phyloP scores from a whole-genome alignment of 192 early-diverging fungal genomes.

The Dispira parvispora region DNA sequence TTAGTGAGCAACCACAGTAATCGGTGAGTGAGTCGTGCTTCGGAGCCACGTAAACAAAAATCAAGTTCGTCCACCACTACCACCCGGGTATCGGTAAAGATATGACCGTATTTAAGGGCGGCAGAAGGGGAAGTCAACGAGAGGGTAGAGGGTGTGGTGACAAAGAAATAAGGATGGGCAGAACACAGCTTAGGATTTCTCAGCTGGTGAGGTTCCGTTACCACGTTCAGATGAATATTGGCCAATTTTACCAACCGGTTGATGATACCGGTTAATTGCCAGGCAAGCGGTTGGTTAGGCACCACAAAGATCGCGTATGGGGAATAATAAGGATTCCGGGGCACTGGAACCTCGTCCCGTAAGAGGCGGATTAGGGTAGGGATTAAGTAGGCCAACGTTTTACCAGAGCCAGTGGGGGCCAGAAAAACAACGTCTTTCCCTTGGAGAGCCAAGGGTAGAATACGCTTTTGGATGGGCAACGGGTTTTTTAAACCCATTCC shows the following conservation, averaged over 20 bases:
- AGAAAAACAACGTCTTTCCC: conserved; percentile 4
- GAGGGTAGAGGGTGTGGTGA: not conserved
- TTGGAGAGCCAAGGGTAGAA: too few species aligned
- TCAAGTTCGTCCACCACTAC: conserved; percentile 6
- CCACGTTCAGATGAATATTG: not conserved
- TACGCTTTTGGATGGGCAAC: too few species aligned
- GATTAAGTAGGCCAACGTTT: not conserved
- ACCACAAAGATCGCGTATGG: conserved; percentile 8
- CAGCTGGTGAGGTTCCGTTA: conserved; percentile 2
- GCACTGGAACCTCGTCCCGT: not conserved
- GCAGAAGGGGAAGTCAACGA: not conserved
- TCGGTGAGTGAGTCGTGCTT: not conserved
- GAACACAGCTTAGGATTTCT: not conserved
- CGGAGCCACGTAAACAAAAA: not conserved
- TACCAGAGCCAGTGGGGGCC: conserved; percentile 7
- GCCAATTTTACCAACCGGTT: not conserved
- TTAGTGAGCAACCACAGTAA: not conserved
- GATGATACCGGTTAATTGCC: not conserved
- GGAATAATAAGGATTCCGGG: not conserved
- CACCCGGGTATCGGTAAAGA: not conserved
- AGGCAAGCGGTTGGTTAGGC: conserved; percentile 4
- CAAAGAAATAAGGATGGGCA: not conserved
- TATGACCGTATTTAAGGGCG: not conserved
- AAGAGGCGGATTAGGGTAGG: not conserved
- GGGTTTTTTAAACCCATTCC: too few species aligned